phyloP scores from a whole-genome alignment of 2,329 filamentous ascomycete species.

The Trichophyton rubrum region DNA sequence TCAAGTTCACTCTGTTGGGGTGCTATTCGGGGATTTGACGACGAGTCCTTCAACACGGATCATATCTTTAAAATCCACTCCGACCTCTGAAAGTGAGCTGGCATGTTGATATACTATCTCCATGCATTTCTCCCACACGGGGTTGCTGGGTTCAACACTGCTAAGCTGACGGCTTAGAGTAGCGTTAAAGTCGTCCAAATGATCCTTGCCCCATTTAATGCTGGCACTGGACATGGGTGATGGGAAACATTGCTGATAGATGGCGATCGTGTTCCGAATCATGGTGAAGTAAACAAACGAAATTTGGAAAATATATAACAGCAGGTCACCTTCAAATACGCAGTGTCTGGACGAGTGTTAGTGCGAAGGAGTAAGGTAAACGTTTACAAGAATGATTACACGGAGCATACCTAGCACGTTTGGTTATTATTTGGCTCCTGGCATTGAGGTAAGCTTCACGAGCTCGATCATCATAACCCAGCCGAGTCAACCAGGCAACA shows the following conservation, averaged over 20 bases:
- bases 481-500: conserved; percentile 67
- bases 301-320: conserved; percentile 86
- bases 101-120: conserved; percentile 70
- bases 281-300: conserved; percentile 93
- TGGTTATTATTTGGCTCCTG: conserved; percentile 63
- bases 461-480: conserved; percentile 84
- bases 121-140: conserved; percentile 73
- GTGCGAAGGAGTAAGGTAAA: neutral
- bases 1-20: neutral
- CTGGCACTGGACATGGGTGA: conserved; percentile 81
- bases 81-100: conserved; percentile 66
- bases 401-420: conserved; percentile 56
- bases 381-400: neutral
- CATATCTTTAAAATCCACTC: conserved; percentile 75
- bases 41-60: conserved; percentile 31
- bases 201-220: conserved; percentile 96
- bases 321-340: conserved; percentile 86
- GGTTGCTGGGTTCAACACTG: conserved; percentile 63
- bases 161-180: conserved; percentile 74
- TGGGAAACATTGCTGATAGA: conserved; percentile 78
- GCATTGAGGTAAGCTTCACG: conserved; percentile 76
- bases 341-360: conserved; percentile 52
- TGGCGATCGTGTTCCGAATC: conserved; percentile 82
- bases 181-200: conserved; percentile 80
- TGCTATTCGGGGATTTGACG: neutral